Percentiles rank a stretch among this genome's conserved stretches.
phyloP scores from a whole-genome alignment of 306 rosid species.

The Vigna radiata region DNA sequence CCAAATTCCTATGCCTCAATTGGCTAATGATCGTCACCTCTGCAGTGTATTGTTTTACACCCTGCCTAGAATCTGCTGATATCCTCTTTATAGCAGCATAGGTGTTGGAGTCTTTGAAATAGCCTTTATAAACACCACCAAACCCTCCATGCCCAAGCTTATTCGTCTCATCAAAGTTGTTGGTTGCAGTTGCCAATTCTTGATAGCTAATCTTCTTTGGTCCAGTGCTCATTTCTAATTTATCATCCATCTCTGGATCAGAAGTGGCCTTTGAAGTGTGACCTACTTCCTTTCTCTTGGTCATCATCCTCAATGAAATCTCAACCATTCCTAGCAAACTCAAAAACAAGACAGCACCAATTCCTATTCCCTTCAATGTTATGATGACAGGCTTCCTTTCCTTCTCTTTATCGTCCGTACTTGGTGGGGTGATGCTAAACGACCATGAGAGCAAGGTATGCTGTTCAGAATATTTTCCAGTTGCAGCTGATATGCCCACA shows the following conservation, averaged over 20 bases:
- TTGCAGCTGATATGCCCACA: constrained; percentile 56
- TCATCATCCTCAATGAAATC: constrained; percentile 21
- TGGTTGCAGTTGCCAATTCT: constrained; percentile 45
- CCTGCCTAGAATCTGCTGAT: constrained; percentile 49
- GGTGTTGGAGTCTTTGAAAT: constrained; percentile 30
- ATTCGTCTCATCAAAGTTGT: constrained; percentile 41
- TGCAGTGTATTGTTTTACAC: constrained; percentile 46
- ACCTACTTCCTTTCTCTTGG: constrained; percentile 15
- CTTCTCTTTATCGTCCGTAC: background rate
- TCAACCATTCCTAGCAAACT: background rate
- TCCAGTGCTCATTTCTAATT: constrained; percentile 44
- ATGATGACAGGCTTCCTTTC: background rate
- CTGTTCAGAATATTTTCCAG: background rate
- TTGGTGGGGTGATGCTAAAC: constrained; percentile 27
- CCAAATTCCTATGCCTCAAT: constrained; percentile 53
- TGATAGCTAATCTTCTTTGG: constrained; percentile 44
- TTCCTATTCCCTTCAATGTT: background rate
- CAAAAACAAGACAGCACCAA: constrained; percentile 7
- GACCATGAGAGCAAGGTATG: constrained; percentile 44
- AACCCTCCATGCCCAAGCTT: constrained; percentile 63
- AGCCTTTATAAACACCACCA: constrained; percentile 58
- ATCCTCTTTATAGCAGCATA: constrained; percentile 55
- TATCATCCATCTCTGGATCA: constrained; percentile 27
- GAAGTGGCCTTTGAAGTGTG: background rate
- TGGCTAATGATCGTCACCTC: constrained; percentile 53